Base-by-base conservation (phyloP, 75 land plant species). In the Pinus albicaulis region DNA sequence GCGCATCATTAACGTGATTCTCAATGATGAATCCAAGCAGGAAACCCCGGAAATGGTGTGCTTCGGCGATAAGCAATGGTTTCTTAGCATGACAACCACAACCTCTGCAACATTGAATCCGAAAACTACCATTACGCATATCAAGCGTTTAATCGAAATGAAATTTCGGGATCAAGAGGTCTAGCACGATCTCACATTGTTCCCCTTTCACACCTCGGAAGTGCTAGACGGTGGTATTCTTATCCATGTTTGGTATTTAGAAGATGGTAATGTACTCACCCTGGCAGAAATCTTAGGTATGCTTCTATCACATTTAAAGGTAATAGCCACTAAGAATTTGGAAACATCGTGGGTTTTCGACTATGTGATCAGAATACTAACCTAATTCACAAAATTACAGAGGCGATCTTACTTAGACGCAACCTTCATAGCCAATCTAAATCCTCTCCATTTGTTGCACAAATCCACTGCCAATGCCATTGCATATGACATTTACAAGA, bases 401-500 rank as follows among this genome's bases (percentile, higher is more conserved):
- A 75, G 94, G 69, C 83, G 96, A 28, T 95, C 92, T 36, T 88
- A 90, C 38, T 16, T 94, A 64, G 95, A 94, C 79, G 98, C 95
- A 41, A 95, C 98, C n/a, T 70, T 84, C 28, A 83, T 94, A 73
- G 95, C 98, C 13, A 91, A 95, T 3, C 80, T 94, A 76, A 86
- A 87, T 20, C 98, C 98, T 31, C 83, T 94, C 58, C 82, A 89
- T 0, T 63, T 94, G 70, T 75, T 94, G 78, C 98, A 94, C 84
- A 95, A 94, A 76, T 90, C 98, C 52, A 89, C 95, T 22, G 92
- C 98, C 10, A 92, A 89, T 53, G 95, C 98, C 12, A 76, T 94
- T 74, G 90, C 89, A n/a, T 94, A 94, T 86, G 98, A 95, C 19
- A 89, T 94, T 41, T 94, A 92, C 75, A 88, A 89, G 87, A 92